Evolutionary conservation across 2,329 filamentous ascomycete genomes (phyloP).

Genomic region (Plenodomus biglobosus): DNA sequence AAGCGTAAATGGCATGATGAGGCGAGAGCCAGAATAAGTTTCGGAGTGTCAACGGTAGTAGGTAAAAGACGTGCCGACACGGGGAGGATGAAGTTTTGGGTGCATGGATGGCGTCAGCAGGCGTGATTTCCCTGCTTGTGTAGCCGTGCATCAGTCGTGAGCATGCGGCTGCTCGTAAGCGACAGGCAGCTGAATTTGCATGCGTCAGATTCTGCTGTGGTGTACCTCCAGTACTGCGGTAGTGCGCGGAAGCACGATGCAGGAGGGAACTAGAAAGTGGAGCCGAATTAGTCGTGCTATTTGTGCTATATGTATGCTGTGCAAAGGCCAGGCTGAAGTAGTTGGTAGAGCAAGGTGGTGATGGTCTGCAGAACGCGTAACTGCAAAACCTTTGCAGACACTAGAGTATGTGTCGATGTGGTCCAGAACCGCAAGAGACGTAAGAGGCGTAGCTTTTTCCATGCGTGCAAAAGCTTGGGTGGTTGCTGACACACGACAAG

Average conservation of each 20-base stretch:
- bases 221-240: slow-evolving; percentile 2
- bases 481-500: slow-evolving; percentile 15
- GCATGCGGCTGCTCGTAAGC: neutral
- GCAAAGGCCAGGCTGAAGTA: slow-evolving; percentile 1
- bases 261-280: slow-evolving; percentile 17
- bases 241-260: slow-evolving; percentile 13
- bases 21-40: neutral
- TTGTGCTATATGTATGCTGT: slow-evolving; percentile 10
- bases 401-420: slow-evolving; percentile 9
- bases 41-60: too few species aligned
- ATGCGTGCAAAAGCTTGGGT: slow-evolving; percentile 9
- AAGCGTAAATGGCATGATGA: slow-evolving; percentile 8
- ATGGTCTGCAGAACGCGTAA: slow-evolving; percentile 4
- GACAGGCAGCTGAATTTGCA: neutral
- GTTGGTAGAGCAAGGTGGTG: neutral
- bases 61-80: neutral
- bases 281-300: slow-evolving; percentile 3
- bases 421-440: slow-evolving; percentile 11
- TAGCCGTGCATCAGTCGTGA: neutral
- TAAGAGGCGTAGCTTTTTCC: slow-evolving; percentile 12
- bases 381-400: slow-evolving; percentile 9
- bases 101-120: neutral
- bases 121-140: too few species aligned
- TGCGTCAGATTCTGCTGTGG: neutral
- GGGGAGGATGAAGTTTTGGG: neutral